Evolutionary conservation across 495 filamentous ascomycete species (phyloP).

Genomic region (Opeltia flavorubescens): DNA sequence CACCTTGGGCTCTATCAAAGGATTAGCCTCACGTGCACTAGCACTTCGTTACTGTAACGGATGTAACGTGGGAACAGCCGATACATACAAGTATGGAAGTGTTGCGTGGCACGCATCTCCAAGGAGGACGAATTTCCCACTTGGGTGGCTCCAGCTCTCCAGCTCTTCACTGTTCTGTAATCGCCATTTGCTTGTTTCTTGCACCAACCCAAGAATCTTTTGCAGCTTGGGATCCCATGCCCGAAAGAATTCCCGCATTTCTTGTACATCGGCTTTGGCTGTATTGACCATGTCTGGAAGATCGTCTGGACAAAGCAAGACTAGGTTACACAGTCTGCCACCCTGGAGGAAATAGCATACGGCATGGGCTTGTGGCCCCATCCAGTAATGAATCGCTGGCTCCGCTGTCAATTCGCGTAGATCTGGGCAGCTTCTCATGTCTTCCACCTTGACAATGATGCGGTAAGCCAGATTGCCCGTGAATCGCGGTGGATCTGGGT

Average conservation of each 20-base stretch:
- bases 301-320: constrained; percentile 54
- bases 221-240: constrained; percentile 38
- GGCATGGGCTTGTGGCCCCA: constrained; percentile 37
- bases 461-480: constrained; percentile 52
- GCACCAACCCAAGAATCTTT: constrained; percentile 34
- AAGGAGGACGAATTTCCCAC: constrained; percentile 42
- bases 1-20: constrained; percentile 29
- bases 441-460: constrained; percentile 34
- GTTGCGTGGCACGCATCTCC: constrained; percentile 61
- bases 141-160: constrained; percentile 33
- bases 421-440: constrained; percentile 33
- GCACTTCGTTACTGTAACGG: too few relatives aligned
- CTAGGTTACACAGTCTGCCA: constrained; percentile 42
- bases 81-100: constrained; percentile 36
- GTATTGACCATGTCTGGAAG: constrained; percentile 42
- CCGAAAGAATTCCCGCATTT: constrained; percentile 49
- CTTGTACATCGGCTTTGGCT: constrained; percentile 42
- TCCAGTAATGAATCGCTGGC: constrained; percentile 21
- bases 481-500: constrained; percentile 26
- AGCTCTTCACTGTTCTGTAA: constrained; percentile 20
- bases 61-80: not conserved
- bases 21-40: not conserved
- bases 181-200: constrained; percentile 43
- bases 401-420: constrained; percentile 20
- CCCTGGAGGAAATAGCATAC: constrained; percentile 42